A percentile compares a stretch with the other conserved stretches of the same genome.
Evolutionary conservation across 345 rosid species (phyloP).

Genomic region (Bruguiera parviflora): DNA sequence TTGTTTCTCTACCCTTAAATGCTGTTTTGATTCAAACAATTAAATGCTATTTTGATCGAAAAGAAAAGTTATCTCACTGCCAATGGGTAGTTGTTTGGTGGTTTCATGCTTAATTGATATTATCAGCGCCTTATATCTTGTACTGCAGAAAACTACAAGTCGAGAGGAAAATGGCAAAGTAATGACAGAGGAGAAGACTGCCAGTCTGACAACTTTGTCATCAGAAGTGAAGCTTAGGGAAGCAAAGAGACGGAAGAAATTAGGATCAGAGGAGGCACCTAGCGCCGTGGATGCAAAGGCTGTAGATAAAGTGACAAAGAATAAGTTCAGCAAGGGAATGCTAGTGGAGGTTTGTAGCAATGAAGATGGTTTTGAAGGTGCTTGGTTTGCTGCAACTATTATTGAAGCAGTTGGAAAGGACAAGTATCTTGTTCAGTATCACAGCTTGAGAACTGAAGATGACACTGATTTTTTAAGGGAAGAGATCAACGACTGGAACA

Average conservation of each 20-base stretch:
- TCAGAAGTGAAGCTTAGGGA: constrained; percentile 7
- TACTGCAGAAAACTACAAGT: constrained; percentile 32
- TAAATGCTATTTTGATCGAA: too few species aligned
- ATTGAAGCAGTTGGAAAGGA: constrained; percentile 40
- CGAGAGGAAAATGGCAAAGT: not conserved
- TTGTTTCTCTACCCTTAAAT: too few species aligned
- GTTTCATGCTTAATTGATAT: not conserved
- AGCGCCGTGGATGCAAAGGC: not conserved
- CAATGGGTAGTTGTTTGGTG: too few species aligned
- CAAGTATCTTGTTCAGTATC: constrained; percentile 58
- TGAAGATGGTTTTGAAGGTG: constrained; percentile 84
- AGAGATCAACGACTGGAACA: constrained; percentile 41
- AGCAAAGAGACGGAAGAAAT: constrained; percentile 7
- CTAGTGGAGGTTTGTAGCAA: constrained; percentile 67
- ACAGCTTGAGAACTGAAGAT: constrained; percentile 61
- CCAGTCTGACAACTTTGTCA: not conserved
- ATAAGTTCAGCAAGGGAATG: constrained; percentile 17
- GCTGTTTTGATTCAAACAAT: too few species aligned
- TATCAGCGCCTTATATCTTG: constrained; percentile 10
- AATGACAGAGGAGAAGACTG: not conserved
- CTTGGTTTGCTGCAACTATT: constrained; percentile 73
- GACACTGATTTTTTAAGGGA: constrained; percentile 64
- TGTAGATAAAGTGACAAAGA: not conserved
- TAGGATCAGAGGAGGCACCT: constrained; percentile 6
- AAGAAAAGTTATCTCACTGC: too few species aligned